Evolutionary conservation across 768 basidiomycete genomes (phyloP).

Genomic region (Xerocomellus intermedius): DNA sequence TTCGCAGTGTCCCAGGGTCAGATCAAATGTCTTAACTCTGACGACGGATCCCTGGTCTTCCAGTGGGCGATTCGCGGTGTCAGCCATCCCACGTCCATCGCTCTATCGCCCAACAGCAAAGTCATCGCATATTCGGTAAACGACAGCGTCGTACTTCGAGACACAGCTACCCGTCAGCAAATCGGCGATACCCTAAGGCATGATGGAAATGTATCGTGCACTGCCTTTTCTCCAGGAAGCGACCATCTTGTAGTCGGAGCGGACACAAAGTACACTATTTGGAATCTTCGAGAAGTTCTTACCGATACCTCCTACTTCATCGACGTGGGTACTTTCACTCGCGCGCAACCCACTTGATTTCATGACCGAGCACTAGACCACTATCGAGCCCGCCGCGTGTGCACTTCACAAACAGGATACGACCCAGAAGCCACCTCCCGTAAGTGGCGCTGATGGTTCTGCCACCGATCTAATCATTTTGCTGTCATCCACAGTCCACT

Average conservation of each 20-base stretch:
- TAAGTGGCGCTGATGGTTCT: neutral
- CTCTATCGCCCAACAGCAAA: constrained; percentile 12
- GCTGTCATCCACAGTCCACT: neutral
- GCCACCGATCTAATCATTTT: neutral
- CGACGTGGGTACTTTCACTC: neutral
- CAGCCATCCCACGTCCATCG: constrained; percentile 9
- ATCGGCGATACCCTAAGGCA: constrained; percentile 9
- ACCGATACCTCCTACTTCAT: neutral
- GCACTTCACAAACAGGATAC: constrained; percentile 1
- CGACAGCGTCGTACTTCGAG: constrained; percentile 6
- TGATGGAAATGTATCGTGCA: constrained; percentile 8
- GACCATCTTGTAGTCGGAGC: constrained; percentile 5
- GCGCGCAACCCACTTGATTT: neutral
- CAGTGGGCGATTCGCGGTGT: constrained; percentile 15
- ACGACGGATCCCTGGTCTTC: constrained; percentile 9
- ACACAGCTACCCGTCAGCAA: constrained; percentile 8
- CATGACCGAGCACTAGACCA: neutral
- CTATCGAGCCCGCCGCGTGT: neutral
- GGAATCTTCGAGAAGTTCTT: constrained; percentile 10
- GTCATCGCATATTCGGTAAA: constrained; percentile 17
- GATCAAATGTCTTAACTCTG: constrained; percentile 16
- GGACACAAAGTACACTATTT: constrained; percentile 12
- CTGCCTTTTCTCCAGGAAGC: constrained; percentile 10
- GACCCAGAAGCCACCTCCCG: neutral
- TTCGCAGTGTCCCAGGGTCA: constrained; percentile 19